Evolutionary conservation across 352 stramenopile genomes (phyloP).

Genomic region (Phytophthora cryptogea): DNA sequence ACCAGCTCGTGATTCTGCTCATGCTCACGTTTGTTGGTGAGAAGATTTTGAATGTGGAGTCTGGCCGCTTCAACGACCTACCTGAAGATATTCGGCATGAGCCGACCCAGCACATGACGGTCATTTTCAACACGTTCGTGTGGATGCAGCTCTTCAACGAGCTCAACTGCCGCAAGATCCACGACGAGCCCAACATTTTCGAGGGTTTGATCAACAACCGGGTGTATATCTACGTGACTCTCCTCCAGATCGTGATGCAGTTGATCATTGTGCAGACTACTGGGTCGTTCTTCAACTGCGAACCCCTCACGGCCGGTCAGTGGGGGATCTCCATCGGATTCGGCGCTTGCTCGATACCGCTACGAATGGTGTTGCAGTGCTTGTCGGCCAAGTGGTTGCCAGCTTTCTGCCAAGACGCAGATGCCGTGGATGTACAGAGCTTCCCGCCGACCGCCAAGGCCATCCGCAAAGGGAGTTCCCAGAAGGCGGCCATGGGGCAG

Average conservation of each 20-base stretch:
- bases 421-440: conserved; percentile 44
- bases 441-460: conserved; percentile 37
- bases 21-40: conserved; percentile 85
- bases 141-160: conserved; percentile 96
- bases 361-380: conserved; percentile 56
- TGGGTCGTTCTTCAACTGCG: conserved; percentile 79
- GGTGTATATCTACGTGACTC: conserved; percentile 92
- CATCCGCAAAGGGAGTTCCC: conserved; percentile 37
- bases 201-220: conserved; percentile 89
- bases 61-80: conserved; percentile 50
- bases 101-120: conserved; percentile 93
- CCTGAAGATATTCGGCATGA: conserved; percentile 35
- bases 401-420: conserved; percentile 54
- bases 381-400: conserved; percentile 68
- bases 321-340: conserved; percentile 68
- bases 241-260: conserved; percentile 93
- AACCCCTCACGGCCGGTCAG: conserved; percentile 42
- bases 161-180: conserved; percentile 82
- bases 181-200: conserved; percentile 94
- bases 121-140: conserved; percentile 98
- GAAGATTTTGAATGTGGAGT: conserved; percentile 48
- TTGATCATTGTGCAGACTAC: conserved; percentile 95
- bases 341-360: conserved; percentile 44
- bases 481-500: conserved; percentile 33
- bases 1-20: conserved; percentile 92